A percentile compares a stretch with the other conserved stretches of the same genome.
phyloP scores from a whole-genome alignment of 805 yeast species.

The Kuraishia molischiana region DNA sequence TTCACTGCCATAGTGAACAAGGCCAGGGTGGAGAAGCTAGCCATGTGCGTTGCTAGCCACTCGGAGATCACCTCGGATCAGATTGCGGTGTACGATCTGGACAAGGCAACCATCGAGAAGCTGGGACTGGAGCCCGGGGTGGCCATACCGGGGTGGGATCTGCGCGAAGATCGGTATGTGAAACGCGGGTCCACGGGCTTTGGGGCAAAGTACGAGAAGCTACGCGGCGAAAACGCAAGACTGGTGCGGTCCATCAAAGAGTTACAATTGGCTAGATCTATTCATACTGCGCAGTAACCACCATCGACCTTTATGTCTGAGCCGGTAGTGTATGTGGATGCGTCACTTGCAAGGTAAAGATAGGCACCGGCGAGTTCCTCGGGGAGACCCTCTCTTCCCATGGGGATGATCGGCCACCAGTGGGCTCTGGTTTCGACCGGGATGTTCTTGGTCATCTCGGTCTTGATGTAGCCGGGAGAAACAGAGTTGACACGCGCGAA shows the following conservation, averaged over 20 bases:
- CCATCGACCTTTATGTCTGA: constrained; percentile 73
- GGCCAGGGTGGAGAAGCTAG: neutral
- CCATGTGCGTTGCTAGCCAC: neutral
- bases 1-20: neutral
- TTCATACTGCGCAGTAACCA: constrained; percentile 49
- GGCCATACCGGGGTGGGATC: neutral
- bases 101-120: neutral
- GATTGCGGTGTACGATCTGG: neutral
- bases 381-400: constrained; percentile 70
- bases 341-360: constrained; percentile 71
- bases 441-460: constrained; percentile 42
- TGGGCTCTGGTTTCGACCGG: constrained; percentile 31
- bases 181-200: too few species aligned
- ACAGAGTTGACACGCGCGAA: constrained; percentile 35
- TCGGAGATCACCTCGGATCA: neutral
- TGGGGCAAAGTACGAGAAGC: too few species aligned
- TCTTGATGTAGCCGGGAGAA: constrained; percentile 6
- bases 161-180: neutral
- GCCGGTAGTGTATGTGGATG: constrained; percentile 74
- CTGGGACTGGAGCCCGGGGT: neutral
- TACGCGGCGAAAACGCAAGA: too few species aligned
- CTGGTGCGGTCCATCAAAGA: too few species aligned
- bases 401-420: constrained; percentile 48
- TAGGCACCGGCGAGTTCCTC: constrained; percentile 74
- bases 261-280: too few species aligned